A percentile compares a stretch with the other conserved stretches of the same genome.
These are phyloP conservation scores for Phytophthora sp. DNA, from an alignment of 352 stramenopile species.

Conservation along the genomic window DNA sequence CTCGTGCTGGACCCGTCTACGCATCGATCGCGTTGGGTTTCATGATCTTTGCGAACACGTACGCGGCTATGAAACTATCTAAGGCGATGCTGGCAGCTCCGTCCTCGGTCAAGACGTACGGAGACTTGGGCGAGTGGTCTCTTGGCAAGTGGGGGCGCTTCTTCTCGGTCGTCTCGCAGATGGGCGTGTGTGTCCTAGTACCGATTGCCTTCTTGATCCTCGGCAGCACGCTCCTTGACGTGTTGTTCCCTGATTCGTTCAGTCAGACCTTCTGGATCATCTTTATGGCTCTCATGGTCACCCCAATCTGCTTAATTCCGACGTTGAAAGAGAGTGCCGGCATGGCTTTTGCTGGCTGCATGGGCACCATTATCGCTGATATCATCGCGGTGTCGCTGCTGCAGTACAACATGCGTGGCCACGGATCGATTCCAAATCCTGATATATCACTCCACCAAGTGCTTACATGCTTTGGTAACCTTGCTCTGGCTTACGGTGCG, in stretches of 20 bases:
- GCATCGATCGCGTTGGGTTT: constrained; percentile 26
- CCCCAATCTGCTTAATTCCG: constrained; percentile 23
- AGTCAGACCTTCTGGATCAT: constrained; percentile 36
- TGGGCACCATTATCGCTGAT: constrained; percentile 33
- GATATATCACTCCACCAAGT: constrained; percentile 28
- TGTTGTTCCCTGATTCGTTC: constrained; percentile 30
- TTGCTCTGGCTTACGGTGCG: constrained; percentile 27
- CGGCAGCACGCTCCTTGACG: constrained; percentile 24
- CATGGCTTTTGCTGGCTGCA: constrained; percentile 21
- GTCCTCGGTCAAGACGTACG: constrained; percentile 33
- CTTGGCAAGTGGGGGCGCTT: constrained; percentile 30
- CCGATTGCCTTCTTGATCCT: constrained; percentile 34
- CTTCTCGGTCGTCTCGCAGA: constrained; percentile 32
- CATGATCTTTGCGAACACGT: constrained; percentile 37
- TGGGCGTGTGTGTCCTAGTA: constrained; percentile 30
- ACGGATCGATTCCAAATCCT: constrained; percentile 17
- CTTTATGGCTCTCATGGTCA: constrained; percentile 32
- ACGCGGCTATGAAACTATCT: constrained; percentile 30
- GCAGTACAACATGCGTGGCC: constrained; percentile 29
- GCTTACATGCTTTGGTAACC: constrained; percentile 27
- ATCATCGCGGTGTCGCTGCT: constrained; percentile 24
- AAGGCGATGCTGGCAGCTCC: constrained; percentile 30
- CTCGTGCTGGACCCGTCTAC: constrained; percentile 23
- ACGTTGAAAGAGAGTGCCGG: constrained; percentile 28
- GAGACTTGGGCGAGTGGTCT: constrained; percentile 27